A percentile compares a stretch with the other conserved stretches of the same genome.
phyloP scores from a whole-genome alignment of 2,329 filamentous ascomycete genomes.

The Fusarium sp. region DNA sequence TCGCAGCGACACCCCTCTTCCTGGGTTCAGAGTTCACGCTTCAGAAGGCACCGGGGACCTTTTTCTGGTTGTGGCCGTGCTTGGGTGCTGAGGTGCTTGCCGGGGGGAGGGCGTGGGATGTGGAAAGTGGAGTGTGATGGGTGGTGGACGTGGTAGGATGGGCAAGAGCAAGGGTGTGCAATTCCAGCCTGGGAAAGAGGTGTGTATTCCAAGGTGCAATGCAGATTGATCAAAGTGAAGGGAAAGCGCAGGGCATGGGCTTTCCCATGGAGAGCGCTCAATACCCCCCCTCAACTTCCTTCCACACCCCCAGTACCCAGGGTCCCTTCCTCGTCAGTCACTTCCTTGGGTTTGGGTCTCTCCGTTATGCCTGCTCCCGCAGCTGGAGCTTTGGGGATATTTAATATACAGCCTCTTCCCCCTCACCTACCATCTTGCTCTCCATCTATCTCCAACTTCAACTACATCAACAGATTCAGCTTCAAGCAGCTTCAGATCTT shows the following conservation, averaged over 20 bases:
- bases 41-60: conserved; percentile 26
- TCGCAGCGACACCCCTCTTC: conserved; percentile 22
- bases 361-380: conserved; percentile 33
- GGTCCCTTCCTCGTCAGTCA: conserved; percentile 39
- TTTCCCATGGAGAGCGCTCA: background rate
- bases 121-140: conserved; percentile 15
- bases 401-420: conserved; percentile 52
- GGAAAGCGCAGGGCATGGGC: conserved; percentile 5
- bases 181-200: conserved; percentile 19
- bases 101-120: conserved; percentile 15
- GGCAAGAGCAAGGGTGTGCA: conserved; percentile 10
- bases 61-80: conserved; percentile 41
- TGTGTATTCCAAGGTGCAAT: conserved; percentile 9
- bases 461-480: conserved; percentile 35
- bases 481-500: conserved; percentile 34
- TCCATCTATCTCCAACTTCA: conserved; percentile 44
- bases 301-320: conserved; percentile 14
- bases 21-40: background rate
- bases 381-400: conserved; percentile 48
- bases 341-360: conserved; percentile 26
- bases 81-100: conserved; percentile 8
- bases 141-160: background rate
- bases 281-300: conserved; percentile 22
- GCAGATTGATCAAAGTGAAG: conserved; percentile 22
- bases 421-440: conserved; percentile 40